phyloP scores from a whole-genome alignment of 2,329 filamentous ascomycete genomes.

The Colletotrichum sp. region DNA sequence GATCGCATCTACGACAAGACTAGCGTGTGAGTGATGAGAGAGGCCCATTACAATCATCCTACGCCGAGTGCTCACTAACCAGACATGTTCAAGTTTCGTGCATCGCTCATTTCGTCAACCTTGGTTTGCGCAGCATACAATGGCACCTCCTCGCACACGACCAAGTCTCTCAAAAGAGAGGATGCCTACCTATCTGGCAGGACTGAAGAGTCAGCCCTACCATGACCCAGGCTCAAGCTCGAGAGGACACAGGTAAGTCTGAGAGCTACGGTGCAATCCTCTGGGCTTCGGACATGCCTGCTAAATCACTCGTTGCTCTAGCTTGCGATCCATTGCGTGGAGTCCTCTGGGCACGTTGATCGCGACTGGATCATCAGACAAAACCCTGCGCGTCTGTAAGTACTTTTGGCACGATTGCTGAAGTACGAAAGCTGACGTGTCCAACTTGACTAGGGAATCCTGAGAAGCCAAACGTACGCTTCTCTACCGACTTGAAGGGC shows the following conservation, averaged over 20 bases:
- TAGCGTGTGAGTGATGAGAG: not conserved
- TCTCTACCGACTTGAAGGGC: conserved; percentile 77
- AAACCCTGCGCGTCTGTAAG: conserved; percentile 75
- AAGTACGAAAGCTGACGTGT: not conserved
- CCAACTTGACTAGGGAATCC: conserved; percentile 65
- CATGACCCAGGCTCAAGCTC: conserved; percentile 61
- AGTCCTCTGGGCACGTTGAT: conserved; percentile 84
- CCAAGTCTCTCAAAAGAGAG: conserved; percentile 71
- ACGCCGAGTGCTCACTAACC: not conserved
- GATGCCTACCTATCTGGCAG: conserved; percentile 70
- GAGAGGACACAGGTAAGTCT: conserved; percentile 62
- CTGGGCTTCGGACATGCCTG: not conserved
- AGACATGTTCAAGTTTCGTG: not conserved
- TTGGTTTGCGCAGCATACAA: not conserved
- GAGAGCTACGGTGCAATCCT: conserved; percentile 14
- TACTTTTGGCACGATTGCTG: conserved; percentile 20
- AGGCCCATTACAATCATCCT: not conserved
- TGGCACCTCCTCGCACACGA: conserved; percentile 29
- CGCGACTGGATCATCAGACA: conserved; percentile 78
- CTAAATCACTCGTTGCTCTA: conserved; percentile 35
- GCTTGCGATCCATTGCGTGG: conserved; percentile 84
- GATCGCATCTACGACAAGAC: not conserved
- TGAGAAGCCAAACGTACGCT: conserved; percentile 74
- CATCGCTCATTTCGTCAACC: not conserved
- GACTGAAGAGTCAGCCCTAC: conserved; percentile 75